A percentile compares a stretch with the other conserved stretches of the same genome.
Evolutionary conservation across 208 protist genomes (phyloP).

Genomic region (Trypanosoma melophagium): DNA sequence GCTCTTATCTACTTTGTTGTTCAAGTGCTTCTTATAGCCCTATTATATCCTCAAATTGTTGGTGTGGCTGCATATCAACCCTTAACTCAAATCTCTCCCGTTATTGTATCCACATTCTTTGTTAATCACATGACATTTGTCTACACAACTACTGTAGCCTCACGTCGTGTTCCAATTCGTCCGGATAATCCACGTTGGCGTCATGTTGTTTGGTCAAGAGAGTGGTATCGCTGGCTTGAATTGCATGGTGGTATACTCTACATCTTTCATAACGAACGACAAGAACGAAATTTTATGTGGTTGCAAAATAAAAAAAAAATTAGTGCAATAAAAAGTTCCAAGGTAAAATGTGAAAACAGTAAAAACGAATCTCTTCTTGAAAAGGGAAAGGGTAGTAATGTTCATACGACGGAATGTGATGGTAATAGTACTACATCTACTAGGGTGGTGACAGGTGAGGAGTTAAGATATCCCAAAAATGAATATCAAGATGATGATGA

Average conservation of each 20-base stretch:
- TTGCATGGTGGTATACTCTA: conserved; percentile 80
- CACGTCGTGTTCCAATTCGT: conserved; percentile 57
- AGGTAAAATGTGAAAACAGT: neutral
- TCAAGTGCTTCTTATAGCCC: conserved; percentile 42
- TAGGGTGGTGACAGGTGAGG: neutral
- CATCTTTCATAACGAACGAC: conserved; percentile 71
- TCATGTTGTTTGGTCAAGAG: conserved; percentile 54
- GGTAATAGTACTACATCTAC: too few species aligned
- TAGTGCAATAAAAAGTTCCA: neutral
- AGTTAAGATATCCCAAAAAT: neutral
- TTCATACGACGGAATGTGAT: too few species aligned
- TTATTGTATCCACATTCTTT: conserved; percentile 68
- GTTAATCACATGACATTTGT: conserved; percentile 78
- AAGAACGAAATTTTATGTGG: conserved; percentile 64
- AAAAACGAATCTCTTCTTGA: neutral
- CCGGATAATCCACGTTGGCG: conserved; percentile 67
- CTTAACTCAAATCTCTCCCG: conserved; percentile 55
- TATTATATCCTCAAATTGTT: conserved; percentile 53
- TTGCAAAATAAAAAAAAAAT: conserved; percentile 37
- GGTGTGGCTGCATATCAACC: conserved; percentile 68
- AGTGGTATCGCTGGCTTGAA: conserved; percentile 80
- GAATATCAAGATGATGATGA: neutral
- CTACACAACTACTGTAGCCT: conserved; percentile 61
- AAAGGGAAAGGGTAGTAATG: neutral
- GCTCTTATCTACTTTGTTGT: conserved; percentile 58